phyloP scores from a whole-genome alignment of 331 rosid species.

The Spiraea crenata region DNA sequence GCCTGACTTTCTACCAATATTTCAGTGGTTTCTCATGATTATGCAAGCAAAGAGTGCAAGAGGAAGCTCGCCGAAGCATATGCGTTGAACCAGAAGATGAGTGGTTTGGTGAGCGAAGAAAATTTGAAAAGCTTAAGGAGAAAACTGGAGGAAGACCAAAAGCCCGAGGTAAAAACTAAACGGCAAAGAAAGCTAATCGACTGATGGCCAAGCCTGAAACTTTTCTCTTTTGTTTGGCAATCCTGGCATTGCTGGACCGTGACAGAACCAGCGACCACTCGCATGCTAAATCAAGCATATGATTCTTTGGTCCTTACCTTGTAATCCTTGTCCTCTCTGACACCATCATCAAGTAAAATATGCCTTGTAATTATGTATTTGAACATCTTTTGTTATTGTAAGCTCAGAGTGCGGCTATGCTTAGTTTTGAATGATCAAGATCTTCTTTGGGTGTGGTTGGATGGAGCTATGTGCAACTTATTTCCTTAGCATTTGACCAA shows the following conservation, averaged over 20 bases:
- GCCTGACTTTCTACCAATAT: constrained; percentile 9
- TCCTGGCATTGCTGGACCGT: neutral
- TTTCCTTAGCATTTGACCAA: too few species aligned
- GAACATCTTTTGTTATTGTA: neutral
- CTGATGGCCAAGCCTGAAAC: neutral
- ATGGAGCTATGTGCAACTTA: too few species aligned
- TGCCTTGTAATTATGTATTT: neutral
- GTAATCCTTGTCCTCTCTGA: too few species aligned
- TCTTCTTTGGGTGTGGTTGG: too few species aligned
- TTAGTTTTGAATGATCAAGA: too few species aligned
- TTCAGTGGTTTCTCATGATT: constrained; percentile 86
- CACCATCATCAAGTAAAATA: too few species aligned
- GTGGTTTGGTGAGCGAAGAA: constrained; percentile 59
- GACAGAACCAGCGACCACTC: too few species aligned
- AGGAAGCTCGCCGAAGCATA: constrained; percentile 75
- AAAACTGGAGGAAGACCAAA: constrained; percentile 46
- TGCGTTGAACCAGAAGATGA: constrained; percentile 63
- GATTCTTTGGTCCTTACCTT: too few species aligned
- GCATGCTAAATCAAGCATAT: too few species aligned
- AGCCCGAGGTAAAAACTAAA: constrained; percentile 39
- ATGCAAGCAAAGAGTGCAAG: constrained; percentile 78
- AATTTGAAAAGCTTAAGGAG: constrained; percentile 53
- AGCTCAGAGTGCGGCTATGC: neutral
- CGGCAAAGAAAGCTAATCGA: constrained; percentile 42
- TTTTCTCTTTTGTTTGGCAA: neutral